phyloP scores from a whole-genome alignment of 257 asterid genomes.

The Scutellaria galericulata region DNA sequence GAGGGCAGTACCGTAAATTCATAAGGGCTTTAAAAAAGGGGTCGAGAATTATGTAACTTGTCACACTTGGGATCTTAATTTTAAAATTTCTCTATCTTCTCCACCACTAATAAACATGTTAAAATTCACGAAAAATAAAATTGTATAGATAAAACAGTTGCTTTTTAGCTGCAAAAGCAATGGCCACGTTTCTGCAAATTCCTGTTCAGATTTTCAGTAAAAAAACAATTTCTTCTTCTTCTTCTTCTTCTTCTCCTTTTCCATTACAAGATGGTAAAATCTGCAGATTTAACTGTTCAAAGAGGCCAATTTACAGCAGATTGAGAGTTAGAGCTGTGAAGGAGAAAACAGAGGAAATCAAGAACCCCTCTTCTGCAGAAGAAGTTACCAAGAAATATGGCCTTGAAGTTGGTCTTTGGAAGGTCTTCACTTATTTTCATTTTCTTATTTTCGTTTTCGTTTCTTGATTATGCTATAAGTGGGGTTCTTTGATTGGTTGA shows the following conservation, averaged over 20 bases:
- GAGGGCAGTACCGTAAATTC: conserved; percentile 9
- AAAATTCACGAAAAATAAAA: neutral
- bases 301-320: conserved; percentile 30
- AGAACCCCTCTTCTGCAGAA: conserved; percentile 66
- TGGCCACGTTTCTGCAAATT: conserved; percentile 63
- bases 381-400: conserved; percentile 86
- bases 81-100: neutral
- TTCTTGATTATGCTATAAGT: conserved; percentile 2
- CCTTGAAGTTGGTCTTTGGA: conserved; percentile 98
- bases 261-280: conserved; percentile 27
- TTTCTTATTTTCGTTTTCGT: neutral
- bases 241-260: conserved; percentile 15
- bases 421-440: conserved; percentile 50
- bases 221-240: conserved; percentile 30
- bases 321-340: conserved; percentile 70
- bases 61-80: conserved; percentile 42
- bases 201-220: conserved; percentile 43
- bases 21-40: conserved; percentile 28
- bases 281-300: conserved; percentile 29
- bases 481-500: neutral
- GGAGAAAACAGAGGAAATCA: conserved; percentile 76
- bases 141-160: conserved; percentile 29
- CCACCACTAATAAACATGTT: conserved; percentile 33
- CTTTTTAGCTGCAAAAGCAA: conserved; percentile 33
- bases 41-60: conserved; percentile 50